A percentile compares a stretch with the other conserved stretches of the same genome.
phyloP scores from a whole-genome alignment of 257 asterid genomes.

The Solanum medicagineum region DNA sequence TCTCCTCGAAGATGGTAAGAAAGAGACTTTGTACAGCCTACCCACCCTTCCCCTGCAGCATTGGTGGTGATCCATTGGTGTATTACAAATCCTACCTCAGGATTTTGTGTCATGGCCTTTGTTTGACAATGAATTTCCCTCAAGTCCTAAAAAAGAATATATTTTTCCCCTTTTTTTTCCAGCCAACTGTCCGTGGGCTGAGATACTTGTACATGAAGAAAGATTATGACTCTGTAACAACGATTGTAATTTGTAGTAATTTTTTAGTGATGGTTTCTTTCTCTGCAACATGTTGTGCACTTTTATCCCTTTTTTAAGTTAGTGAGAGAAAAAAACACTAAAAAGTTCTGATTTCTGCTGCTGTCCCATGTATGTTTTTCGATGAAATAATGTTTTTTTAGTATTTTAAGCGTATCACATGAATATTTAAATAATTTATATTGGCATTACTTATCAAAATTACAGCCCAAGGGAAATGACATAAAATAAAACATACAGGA shows the following conservation, averaged over 20 bases:
- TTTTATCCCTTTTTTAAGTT: not conserved
- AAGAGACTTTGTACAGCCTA: not conserved
- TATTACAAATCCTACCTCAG: conserved; percentile 5
- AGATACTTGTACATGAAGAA: not conserved
- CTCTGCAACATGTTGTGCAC: not conserved
- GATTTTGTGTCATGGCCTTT: not conserved
- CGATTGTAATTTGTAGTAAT: not conserved
- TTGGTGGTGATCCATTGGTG: not conserved
- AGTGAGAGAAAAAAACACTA: not conserved
- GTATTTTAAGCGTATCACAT: not conserved
- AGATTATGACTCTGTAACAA: not conserved
- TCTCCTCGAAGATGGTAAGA: not conserved
- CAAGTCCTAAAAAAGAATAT: not conserved
- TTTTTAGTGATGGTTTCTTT: not conserved
- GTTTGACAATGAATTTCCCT: conserved; percentile 1
- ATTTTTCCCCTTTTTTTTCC: not conserved
- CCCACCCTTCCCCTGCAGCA: not conserved
- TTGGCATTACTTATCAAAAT: not conserved
- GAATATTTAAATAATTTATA: not conserved
- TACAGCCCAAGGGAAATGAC: not conserved
- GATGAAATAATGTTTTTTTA: too few relatives aligned
- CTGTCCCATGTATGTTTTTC: not conserved
- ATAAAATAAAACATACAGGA: not conserved
- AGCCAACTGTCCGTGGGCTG: not conserved
- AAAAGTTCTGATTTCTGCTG: not conserved